Percentiles rank a stretch among this genome's conserved stretches.
phyloP scores from a whole-genome alignment of 2,329 filamentous ascomycete species.

The Lachnellula arida region DNA sequence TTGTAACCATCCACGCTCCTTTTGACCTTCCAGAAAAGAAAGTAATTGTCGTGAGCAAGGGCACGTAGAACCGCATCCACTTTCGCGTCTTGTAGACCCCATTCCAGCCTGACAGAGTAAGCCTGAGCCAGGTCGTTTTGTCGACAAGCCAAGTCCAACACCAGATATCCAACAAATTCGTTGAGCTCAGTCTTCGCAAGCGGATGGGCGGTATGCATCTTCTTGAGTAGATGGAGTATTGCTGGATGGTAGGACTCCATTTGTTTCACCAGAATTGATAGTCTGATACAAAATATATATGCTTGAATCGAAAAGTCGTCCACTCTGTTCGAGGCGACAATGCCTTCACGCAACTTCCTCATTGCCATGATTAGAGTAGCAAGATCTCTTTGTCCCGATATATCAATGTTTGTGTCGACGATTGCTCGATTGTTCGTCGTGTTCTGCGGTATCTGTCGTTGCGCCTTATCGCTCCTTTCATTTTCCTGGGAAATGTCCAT shows the following conservation, averaged over 20 bases:
- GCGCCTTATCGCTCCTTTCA: conserved; percentile 20
- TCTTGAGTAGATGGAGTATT: conserved; percentile 69
- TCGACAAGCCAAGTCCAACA: conserved; percentile 86
- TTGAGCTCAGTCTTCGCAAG: conserved; percentile 68
- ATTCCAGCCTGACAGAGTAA: conserved; percentile 58
- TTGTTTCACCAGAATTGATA: conserved; percentile 74
- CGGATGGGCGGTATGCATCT: conserved; percentile 62
- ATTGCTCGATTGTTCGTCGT: conserved; percentile 6
- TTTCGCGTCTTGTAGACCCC: conserved; percentile 59
- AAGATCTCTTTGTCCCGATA: conserved; percentile 49
- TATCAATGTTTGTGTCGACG: conserved; percentile 13
- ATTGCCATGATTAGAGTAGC: conserved; percentile 75
- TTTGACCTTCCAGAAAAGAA: conserved; percentile 68
- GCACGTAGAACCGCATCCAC: conserved; percentile 65
- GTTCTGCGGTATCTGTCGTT: conserved; percentile 10
- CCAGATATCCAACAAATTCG: conserved; percentile 75
- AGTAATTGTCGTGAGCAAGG: conserved; percentile 77
- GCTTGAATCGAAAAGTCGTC: conserved; percentile 83
- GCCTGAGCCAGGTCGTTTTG: conserved; percentile 71
- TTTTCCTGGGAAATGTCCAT: conserved; percentile 31
- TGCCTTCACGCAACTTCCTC: conserved; percentile 85
- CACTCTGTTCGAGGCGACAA: conserved; percentile 70
- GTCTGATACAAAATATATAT: conserved; percentile 86
- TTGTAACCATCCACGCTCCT: conserved; percentile 74
- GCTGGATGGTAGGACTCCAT: conserved; percentile 89